Base-by-base conservation (phyloP, 2,329 filamentous ascomycete genomes). In the Diaporthe amygdali region DNA sequence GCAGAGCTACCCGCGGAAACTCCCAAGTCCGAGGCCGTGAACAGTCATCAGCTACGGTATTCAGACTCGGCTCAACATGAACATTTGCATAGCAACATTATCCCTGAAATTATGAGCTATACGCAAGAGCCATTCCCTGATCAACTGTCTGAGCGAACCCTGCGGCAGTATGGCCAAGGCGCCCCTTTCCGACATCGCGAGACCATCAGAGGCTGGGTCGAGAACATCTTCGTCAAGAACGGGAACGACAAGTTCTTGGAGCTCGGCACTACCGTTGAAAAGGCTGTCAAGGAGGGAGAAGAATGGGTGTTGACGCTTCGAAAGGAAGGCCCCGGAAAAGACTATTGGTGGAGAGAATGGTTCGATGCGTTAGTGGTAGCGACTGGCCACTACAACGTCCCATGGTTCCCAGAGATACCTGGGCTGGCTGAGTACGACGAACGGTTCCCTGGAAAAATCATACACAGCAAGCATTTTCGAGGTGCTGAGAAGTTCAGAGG, bases 41-140 rank as follows among this genome's bases (percentile, higher is more conserved):
- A 80, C 56, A 75, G 71, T 10, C 76, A 81, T 15, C 82, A 85
- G 71, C 78, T 83, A 41, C 83, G 87, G 7, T 88, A 86, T 74
- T 82, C 82, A 1, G 87, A 89, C 70, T 86, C 87, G 0, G 84
- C 86, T 1, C 82, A 89, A 30, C 89, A 91, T 74, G 85, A 87
- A 15, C 82, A 86, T n/a, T 78, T 91, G 27, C 87, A 91, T 73
- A 90, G 87, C 39, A 91, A 91, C 75, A 87, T 91, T 66, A 85
- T 85, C 51, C 84, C 84, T 0, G 78, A 82, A 5, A 84, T 87
- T 8, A 91, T 91, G 89, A 82, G 83, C 10, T 91, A 85, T 74
- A 87, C 87, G 0, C 83, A 88, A 71, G 87, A 90, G 68, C 82
- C 83, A 0, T 79, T 81, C 49, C 84, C 88, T 0, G 76, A 79